A percentile compares a stretch with the other conserved stretches of the same genome.
Conservation (phyloP, 441 rosid genomes). For the Biscutella auriculata region DNA sequence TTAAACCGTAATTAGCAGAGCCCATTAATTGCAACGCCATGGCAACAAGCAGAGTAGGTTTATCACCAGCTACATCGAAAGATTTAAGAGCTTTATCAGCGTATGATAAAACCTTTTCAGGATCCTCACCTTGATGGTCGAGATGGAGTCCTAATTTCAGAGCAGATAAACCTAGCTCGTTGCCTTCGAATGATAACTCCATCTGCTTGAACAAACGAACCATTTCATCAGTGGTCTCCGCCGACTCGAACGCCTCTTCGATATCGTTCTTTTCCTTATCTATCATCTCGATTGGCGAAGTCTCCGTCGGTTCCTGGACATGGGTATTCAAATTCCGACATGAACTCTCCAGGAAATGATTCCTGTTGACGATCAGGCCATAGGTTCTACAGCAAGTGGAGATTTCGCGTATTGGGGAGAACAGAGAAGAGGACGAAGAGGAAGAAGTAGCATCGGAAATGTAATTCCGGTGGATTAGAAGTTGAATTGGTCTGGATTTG, state of each 20-base stretch:
- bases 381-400: conserved; percentile 28
- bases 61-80: conserved; percentile 35
- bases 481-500: conserved; percentile 18
- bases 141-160: conserved; percentile 76
- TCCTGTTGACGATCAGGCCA: conserved; percentile 25
- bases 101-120: conserved; percentile 46
- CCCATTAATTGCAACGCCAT: conserved; percentile 79
- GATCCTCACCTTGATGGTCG: conserved; percentile 78
- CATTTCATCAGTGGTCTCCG: conserved; percentile 62
- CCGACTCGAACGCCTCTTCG: conserved; percentile 80
- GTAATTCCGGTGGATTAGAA: conserved; percentile 21
- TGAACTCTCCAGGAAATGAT: conserved; percentile 27
- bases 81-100: conserved; percentile 57
- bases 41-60: conserved; percentile 46
- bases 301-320: conserved; percentile 33
- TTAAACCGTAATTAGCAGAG: conserved; percentile 50
- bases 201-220: conserved; percentile 50
- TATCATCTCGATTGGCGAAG: conserved; percentile 46
- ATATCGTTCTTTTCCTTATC: conserved; percentile 51
- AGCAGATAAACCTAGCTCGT: conserved; percentile 65
- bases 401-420: conserved; percentile 17
- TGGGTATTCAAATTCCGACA: conserved; percentile 42
- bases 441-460: conserved; percentile 26
- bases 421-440: conserved; percentile 25
- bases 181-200: conserved; percentile 63